phyloP scores from a whole-genome alignment of 1,284 basidiomycete species.

The Rhodofomes roseus region DNA sequence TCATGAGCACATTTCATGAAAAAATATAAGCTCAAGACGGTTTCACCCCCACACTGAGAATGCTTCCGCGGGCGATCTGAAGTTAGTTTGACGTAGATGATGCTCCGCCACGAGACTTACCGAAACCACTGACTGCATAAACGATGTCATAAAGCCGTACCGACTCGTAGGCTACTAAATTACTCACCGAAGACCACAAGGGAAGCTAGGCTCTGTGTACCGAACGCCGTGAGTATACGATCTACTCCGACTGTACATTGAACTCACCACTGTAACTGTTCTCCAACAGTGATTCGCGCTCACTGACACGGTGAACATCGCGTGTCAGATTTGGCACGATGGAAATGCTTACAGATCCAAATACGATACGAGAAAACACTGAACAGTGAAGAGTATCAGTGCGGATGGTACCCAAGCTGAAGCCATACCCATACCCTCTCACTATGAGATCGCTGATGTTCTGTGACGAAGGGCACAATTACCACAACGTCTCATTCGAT shows the following conservation, averaged over 20 bases:
- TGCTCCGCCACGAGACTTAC: background rate
- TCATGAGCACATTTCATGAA: background rate
- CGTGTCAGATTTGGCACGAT: no score
- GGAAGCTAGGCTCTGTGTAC: background rate
- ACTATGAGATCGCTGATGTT: conserved; percentile 2
- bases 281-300: background rate
- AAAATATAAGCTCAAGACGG: no score
- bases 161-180: background rate
- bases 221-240: background rate
- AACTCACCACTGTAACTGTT: background rate
- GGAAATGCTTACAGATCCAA: background rate
- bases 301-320: no score
- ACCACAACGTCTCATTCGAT: background rate
- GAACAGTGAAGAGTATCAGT: background rate
- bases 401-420: no score
- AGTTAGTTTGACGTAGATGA: no score
- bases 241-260: background rate
- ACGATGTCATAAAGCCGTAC: background rate
- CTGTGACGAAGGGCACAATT: background rate
- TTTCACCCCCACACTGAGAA: conserved; percentile 1
- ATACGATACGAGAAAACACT: background rate
- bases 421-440: background rate
- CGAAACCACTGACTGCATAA: background rate
- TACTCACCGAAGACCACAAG: background rate
- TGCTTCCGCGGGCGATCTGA: background rate